A percentile compares a stretch with the other conserved stretches of the same genome.
Conservation (phyloP, 73 alveolate species). For the Paramecium biaurelia region DNA sequence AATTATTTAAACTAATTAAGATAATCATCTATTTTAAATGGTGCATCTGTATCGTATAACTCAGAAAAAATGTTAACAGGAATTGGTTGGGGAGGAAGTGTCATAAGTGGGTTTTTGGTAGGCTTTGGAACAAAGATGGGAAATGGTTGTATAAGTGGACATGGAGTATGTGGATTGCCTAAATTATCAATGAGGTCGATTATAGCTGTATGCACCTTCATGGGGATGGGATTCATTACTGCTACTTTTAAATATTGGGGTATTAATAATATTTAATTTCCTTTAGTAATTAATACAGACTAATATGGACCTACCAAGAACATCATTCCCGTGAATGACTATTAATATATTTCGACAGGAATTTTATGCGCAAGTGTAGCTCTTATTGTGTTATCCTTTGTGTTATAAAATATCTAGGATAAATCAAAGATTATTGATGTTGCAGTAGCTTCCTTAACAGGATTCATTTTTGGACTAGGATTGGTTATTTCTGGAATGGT, state of each 20-base stretch:
- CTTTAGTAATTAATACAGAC: neutral
- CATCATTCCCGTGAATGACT: neutral
- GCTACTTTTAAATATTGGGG: conserved; percentile 43
- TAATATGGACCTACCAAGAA: neutral
- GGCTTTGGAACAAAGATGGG: conserved; percentile 97
- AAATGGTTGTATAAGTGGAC: conserved; percentile 98
- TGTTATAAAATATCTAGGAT: neutral
- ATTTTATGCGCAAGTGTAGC: neutral
- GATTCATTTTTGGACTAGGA: conserved; percentile 81
- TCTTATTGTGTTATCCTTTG: neutral
- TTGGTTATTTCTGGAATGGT: conserved; percentile 92
- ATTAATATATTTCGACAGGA: neutral
- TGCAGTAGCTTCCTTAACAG: conserved; percentile 8
- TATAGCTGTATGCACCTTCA: conserved; percentile 76
- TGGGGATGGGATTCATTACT: conserved; percentile 69
- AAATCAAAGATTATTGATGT: neutral
- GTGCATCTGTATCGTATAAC: neutral
- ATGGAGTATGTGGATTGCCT: conserved; percentile 98
- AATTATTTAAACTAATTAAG: neutral
- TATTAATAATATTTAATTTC: neutral
- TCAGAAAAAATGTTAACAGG: neutral
- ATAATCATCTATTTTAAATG: neutral
- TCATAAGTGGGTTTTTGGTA: conserved; percentile 55
- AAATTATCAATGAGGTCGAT: conserved; percentile 82
- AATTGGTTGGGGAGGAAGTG: neutral